These are phyloP conservation scores for Cylindrotheca fusiformis DNA, from an alignment of 108 stramenopile species.

Conservation along the genomic window DNA sequence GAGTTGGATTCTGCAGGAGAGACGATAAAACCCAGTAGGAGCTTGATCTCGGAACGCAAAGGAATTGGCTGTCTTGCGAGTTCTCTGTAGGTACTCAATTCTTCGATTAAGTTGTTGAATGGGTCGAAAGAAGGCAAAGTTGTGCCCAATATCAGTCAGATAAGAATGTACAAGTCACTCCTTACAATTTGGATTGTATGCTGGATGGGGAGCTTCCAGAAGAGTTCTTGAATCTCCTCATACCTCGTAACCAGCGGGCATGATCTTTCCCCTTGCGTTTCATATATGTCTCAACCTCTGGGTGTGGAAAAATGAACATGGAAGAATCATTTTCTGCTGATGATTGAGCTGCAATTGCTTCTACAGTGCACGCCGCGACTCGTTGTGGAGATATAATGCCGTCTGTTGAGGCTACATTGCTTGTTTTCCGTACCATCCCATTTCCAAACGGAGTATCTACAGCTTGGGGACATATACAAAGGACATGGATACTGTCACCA, in stretches of 20 bases:
- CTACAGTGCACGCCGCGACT: constrained; percentile 17
- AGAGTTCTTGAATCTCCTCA: constrained; percentile 18
- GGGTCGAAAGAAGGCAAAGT: no score
- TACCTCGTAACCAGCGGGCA: constrained; percentile 24
- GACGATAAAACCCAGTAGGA: no score
- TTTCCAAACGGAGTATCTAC: constrained; percentile 23
- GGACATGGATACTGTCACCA: constrained; percentile 10
- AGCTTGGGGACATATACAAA: constrained; percentile 30
- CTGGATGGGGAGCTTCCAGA: no score
- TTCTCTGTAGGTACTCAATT: no score
- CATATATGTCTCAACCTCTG: constrained; percentile 9
- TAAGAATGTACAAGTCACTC: no score
- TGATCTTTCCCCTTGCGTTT: constrained; percentile 19
- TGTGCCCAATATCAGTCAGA: no score
- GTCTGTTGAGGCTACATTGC: constrained; percentile 22
- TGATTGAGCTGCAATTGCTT: constrained; percentile 4
- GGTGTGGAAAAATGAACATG: constrained; percentile 28
- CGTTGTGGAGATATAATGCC: constrained; percentile 9
- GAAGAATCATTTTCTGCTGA: not conserved
- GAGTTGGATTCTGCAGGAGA: no score
- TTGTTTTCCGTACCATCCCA: not conserved
- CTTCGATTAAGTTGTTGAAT: no score
- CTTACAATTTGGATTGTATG: no score
- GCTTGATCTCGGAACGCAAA: no score
- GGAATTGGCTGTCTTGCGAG: no score